Evolutionary conservation across 2,329 filamentous ascomycete genomes (phyloP), one percentile per base, ranked within the genome.

Genomic region (Trichophyton verrucosum): DNA sequence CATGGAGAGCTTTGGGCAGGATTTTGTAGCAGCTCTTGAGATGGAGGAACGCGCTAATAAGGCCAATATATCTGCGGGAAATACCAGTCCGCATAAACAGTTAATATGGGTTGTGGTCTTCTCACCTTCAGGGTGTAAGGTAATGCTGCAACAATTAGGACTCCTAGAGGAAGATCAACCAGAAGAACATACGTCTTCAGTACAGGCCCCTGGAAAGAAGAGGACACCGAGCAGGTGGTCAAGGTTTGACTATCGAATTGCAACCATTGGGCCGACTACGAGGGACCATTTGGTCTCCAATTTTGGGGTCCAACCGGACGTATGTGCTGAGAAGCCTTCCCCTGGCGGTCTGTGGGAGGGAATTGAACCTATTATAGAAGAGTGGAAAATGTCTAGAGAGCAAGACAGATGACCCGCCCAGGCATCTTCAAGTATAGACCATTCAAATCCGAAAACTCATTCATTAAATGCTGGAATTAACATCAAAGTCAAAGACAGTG

Each of bases 251-350:
- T 86, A 85, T 0, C 84, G 82, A 64, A 78, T 97, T 63, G 89
- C 87, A 13, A 95, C 91, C 0, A 99, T 99, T 73, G 94, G 94
- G 0, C 92, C 94, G 11, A 99, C 94, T 17, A 99, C 94, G 9
- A 81, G 86, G 64, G 85, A 91, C 66, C 85, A 89, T 74, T 75
- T 99, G 59, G 64, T 66, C 6, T 65, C 64, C 42, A 69, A 70
- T 22, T 76, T 74, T 67, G 75, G 72, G 20, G 74, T 79, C 63
- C 71, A 75, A 61, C 71, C 76, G 3, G 75, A 80, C 69, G 75
- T 78, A n/a, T 95, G 87, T 72, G 89, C 94, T 1, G 82, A 83
- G 68, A 86, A 80, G 68, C 94, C 94, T 1, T 95, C 83, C 71
- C 89, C 91, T 0, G 85, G 92, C 68, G 91, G 91, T 0, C 76